phyloP scores from a whole-genome alignment of 169 alveolate genomes.

The Amoebophrya sp. region DNA sequence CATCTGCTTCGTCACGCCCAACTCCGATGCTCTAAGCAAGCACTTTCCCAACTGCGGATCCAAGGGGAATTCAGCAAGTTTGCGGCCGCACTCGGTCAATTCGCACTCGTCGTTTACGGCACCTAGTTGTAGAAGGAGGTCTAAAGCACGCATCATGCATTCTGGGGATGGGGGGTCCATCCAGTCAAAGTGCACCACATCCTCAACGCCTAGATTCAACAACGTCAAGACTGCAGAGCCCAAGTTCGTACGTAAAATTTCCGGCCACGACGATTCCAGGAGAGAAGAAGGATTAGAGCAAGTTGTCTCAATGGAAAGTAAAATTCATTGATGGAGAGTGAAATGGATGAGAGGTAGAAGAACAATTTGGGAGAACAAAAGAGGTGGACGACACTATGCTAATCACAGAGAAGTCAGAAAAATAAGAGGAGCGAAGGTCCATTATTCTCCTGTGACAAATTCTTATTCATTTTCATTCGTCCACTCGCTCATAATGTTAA shows the following conservation, averaged over 20 bases:
- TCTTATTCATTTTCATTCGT: too few species aligned
- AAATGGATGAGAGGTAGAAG: too few species aligned
- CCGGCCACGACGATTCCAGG: conserved; percentile 55
- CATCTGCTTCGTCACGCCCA: neutral
- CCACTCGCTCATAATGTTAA: conserved; percentile 82
- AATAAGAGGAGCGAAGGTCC: too few species aligned
- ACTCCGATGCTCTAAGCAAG: neutral
- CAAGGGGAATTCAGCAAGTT: conserved; percentile 98
- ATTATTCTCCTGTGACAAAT: too few species aligned
- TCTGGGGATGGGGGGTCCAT: conserved; percentile 92
- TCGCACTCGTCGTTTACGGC: neutral
- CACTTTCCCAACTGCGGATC: conserved; percentile 70
- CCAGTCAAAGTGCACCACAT: conserved; percentile 96
- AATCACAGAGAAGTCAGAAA: too few species aligned
- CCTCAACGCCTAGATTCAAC: conserved; percentile 94
- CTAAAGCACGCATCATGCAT: neutral
- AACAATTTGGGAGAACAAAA: too few species aligned
- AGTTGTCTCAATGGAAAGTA: too few species aligned
- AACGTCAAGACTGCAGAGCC: conserved; percentile 63
- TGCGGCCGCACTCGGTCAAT: conserved; percentile 54
- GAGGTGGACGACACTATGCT: too few species aligned
- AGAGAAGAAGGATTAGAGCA: conserved; percentile 74
- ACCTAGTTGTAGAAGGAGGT: neutral
- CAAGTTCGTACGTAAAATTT: conserved; percentile 63
- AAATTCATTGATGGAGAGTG: too few species aligned